A percentile compares a stretch with the other conserved stretches of the same genome.
Conservation (phyloP, 805 yeast genomes). For the Schwanniomyces yamadae region DNA sequence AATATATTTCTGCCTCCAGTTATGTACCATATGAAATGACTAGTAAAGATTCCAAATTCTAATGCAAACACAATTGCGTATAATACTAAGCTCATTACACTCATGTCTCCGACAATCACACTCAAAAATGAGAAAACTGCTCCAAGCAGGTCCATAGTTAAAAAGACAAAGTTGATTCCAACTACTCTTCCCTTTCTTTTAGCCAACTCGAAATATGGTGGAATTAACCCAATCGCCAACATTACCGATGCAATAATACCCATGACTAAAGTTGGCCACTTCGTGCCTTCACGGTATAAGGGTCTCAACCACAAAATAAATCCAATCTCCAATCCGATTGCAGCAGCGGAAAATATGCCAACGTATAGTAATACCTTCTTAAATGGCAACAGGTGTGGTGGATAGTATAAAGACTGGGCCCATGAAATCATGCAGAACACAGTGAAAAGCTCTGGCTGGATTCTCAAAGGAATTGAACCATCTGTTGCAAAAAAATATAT, state of each 20-base stretch:
- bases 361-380: constrained; percentile 37
- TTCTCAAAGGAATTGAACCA: constrained; percentile 72
- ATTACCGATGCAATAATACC: constrained; percentile 79
- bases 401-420: constrained; percentile 60
- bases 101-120: constrained; percentile 57
- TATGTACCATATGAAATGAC: constrained; percentile 70
- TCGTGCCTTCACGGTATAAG: constrained; percentile 45
- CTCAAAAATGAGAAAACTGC: constrained; percentile 72
- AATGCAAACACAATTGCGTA: constrained; percentile 70
- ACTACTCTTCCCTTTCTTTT: constrained; percentile 81
- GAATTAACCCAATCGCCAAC: constrained; percentile 75
- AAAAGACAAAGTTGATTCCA: constrained; percentile 82
- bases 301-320: constrained; percentile 69
- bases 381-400: constrained; percentile 52
- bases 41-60: constrained; percentile 73
- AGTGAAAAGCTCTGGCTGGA: constrained; percentile 87
- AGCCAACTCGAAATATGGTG: constrained; percentile 83
- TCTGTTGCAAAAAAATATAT: constrained; percentile 75
- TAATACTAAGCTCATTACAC: constrained; percentile 74
- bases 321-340: constrained; percentile 66
- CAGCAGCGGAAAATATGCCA: constrained; percentile 37
- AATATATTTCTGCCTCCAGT: constrained; percentile 23
- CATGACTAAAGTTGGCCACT: constrained; percentile 78
- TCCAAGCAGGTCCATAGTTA: constrained; percentile 74
- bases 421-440: constrained; percentile 68